These are phyloP conservation scores for Hymenoscyphus linearis DNA, from an alignment of 2,329 filamentous ascomycete species.

Conservation along the genomic window DNA sequence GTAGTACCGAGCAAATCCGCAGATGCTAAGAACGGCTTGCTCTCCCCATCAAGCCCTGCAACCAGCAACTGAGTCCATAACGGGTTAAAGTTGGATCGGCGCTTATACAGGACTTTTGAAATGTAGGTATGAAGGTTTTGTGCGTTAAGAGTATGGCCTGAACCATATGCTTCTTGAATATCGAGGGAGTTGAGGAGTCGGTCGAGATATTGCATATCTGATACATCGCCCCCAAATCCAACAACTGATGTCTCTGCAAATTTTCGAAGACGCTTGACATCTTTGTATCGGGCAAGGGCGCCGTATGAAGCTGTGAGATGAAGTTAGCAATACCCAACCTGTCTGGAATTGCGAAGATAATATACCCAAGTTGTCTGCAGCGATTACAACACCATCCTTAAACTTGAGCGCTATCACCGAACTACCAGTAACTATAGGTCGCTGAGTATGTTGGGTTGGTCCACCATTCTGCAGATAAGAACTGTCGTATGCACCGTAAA, in stretches of 20 bases:
- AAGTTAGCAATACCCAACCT: conserved; percentile 15
- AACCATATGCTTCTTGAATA: conserved; percentile 79
- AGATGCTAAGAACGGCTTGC: conserved; percentile 82
- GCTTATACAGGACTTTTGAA: conserved; percentile 90
- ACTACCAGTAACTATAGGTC: conserved; percentile 90
- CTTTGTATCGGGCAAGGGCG: conserved; percentile 91
- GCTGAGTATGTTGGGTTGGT: conserved; percentile 83
- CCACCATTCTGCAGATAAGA: conserved; percentile 70
- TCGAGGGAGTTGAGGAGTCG: conserved; percentile 81
- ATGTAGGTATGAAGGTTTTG: conserved; percentile 97
- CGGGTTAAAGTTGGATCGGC: conserved; percentile 91
- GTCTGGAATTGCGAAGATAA: not conserved
- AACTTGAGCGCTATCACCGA: conserved; percentile 95
- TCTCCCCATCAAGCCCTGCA: conserved; percentile 75
- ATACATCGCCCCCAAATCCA: conserved; percentile 94
- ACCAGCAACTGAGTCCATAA: conserved; percentile 96
- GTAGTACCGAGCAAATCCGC: conserved; percentile 92
- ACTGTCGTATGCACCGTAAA: conserved; percentile 89
- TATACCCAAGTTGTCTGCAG: conserved; percentile 89
- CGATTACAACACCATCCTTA: conserved; percentile 92
- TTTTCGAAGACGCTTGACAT: conserved; percentile 88
- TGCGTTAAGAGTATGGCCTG: conserved; percentile 63
- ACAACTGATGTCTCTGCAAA: conserved; percentile 82
- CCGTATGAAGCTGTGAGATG: conserved; percentile 77
- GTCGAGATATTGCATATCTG: conserved; percentile 98